Percentiles rank a stretch among this genome's conserved stretches.
phyloP scores from a whole-genome alignment of 768 basidiomycete genomes.

The Amanita fuliginea region DNA sequence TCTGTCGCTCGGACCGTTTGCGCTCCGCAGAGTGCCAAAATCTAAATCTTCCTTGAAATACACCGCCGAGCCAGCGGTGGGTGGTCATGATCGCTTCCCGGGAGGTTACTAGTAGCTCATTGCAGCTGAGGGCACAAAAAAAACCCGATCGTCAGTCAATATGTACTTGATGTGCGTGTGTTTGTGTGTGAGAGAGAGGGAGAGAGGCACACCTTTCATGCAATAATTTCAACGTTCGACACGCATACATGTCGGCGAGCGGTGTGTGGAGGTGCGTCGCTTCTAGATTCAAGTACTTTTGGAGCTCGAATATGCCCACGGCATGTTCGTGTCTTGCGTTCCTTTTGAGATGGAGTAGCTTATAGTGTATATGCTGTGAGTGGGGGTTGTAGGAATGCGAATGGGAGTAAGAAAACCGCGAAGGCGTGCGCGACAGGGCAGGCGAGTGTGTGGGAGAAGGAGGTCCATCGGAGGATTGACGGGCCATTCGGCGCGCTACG shows the following conservation, averaged over 20 bases:
- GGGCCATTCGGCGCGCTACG: no score
- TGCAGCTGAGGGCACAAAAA: constrained; percentile 25
- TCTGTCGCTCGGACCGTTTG: constrained; percentile 19
- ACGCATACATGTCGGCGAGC: constrained; percentile 29
- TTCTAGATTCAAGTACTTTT: constrained; percentile 61
- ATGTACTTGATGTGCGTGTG: no score
- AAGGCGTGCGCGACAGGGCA: background rate
- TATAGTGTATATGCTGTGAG: constrained; percentile 19
- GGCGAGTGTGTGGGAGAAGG: background rate
- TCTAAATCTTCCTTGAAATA: constrained; percentile 23
- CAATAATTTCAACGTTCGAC: constrained; percentile 32
- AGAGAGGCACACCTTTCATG: constrained; percentile 24
- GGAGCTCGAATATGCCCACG: constrained; percentile 67
- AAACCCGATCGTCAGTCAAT: background rate
- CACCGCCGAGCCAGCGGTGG: constrained; percentile 38
- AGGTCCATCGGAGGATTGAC: no score
- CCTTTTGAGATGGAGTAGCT: constrained; percentile 26
- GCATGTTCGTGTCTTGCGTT: constrained; percentile 29
- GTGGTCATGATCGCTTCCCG: constrained; percentile 27
- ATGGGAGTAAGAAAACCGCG: background rate
- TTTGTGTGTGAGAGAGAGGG: no score
- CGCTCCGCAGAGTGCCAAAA: constrained; percentile 23
- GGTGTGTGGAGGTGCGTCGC: constrained; percentile 41
- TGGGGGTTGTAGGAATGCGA: background rate
- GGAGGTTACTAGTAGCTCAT: constrained; percentile 38